Base-by-base conservation (phyloP, 208 protist genomes). In the Wallacemonas rigidus region DNA sequence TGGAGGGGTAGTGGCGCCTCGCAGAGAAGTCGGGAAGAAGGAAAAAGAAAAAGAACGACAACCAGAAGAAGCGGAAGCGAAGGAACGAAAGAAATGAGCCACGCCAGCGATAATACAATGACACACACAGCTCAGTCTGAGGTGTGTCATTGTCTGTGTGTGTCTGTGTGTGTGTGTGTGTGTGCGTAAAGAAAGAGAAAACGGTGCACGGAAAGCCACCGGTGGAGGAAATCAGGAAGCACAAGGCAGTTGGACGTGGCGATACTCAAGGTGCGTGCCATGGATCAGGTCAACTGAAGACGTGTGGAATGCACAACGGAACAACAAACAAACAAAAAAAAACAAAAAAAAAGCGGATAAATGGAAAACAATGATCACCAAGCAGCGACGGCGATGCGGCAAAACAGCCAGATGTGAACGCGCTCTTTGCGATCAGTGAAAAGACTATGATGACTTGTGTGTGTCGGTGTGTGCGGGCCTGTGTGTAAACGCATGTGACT, bases 1-100 rank as follows among this genome's bases (percentile, higher is more conserved):
- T 50, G 45, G 12, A 50, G 45, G 45, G 45, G 8, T 50, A 26
- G 26, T 26, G 26, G 8, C 12, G 45, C 12, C 45, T 6, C 6
- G 8, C 6, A 2, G 51, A n/a, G 51, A 26, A n/a, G n/a, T 4
- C 26, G 56, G 43, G 43, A 38, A 44, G 36, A 62, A 8, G 7
- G 5, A 62, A 62, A 15, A 62, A 62, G 15, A 44, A 62, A 15
- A 45, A 72, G 12, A 72, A 8, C 40, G 40, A 72, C 12, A 74
- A 67, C 12, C 57, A 67, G 26, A 67, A 36, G 62, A 67, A 47
- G 62, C 3, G 56, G 62, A 72, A 67, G 36, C 17, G 40, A 15
- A 74, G 40, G 43, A 61, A 74, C 45, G 56, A 56, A 7, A 74
- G 58, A 44, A 43, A 62, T 38, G 7, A 58, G 53, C 8, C 12